A percentile compares a stretch with the other conserved stretches of the same genome.
These are phyloP conservation scores for Parsonsia alboflavescens DNA, from an alignment of 257 asterid genomes.

Conservation along the genomic window DNA sequence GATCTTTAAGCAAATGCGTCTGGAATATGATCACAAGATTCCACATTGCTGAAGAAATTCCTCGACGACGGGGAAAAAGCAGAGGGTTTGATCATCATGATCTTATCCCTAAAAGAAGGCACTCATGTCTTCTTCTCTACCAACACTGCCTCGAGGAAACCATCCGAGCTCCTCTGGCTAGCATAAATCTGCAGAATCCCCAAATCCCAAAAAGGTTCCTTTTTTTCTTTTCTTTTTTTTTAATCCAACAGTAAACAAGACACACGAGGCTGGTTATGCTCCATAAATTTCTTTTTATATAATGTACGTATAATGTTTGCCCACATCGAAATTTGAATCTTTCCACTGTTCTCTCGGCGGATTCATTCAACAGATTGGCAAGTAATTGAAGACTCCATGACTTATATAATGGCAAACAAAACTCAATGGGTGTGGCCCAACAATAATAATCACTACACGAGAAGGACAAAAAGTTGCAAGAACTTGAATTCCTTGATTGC, in stretches of 20 bases:
- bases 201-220: not conserved
- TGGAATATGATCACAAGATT: constrained; percentile 20
- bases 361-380: constrained; percentile 4
- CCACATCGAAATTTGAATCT: not conserved
- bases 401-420: constrained; percentile 35
- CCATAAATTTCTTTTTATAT: too few relatives aligned
- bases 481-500: constrained; percentile 10
- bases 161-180: constrained; percentile 26
- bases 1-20: constrained; percentile 10
- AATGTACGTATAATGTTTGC: not conserved
- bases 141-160: constrained; percentile 18
- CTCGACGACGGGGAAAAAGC: constrained; percentile 20
- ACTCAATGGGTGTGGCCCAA: constrained; percentile 50
- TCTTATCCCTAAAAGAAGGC: constrained; percentile 27
- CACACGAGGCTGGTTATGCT: not conserved
- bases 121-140: constrained; percentile 8
- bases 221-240: too few relatives aligned
- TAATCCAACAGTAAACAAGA: not conserved
- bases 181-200: constrained; percentile 22
- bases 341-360: not conserved
- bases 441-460: constrained; percentile 25
- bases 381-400: constrained; percentile 22
- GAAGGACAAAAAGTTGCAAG: constrained; percentile 9
- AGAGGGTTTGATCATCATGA: constrained; percentile 25
- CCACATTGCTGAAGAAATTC: constrained; percentile 10